Evolutionary conservation across 176 grass and related monocot genomes (phyloP).

Genomic region (Triticum aestivum): DNA sequence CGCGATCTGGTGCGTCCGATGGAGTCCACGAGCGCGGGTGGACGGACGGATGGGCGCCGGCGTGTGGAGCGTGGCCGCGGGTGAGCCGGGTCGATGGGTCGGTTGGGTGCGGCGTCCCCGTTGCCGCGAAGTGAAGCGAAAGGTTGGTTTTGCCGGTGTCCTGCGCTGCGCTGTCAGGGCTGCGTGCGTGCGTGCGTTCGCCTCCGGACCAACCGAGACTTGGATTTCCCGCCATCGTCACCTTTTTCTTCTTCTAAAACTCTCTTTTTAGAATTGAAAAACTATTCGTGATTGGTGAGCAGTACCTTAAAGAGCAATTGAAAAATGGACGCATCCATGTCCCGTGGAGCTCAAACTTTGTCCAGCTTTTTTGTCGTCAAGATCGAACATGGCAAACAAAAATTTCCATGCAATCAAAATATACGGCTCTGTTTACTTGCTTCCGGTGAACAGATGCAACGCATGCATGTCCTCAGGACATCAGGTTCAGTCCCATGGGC

Average conservation of each 20-base stretch:
- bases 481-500: background rate
- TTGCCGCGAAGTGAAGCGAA: slow-evolving; percentile 97
- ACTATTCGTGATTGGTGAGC: background rate
- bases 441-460: background rate
- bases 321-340: background rate
- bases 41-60: background rate
- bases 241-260: background rate
- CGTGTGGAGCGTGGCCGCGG: slow-evolving; percentile 35
- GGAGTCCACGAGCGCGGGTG: background rate
- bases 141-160: background rate
- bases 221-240: slow-evolving; percentile 53
- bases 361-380: background rate
- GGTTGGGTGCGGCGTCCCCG: slow-evolving; percentile 94
- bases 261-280: background rate
- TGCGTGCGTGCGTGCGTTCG: slow-evolving; percentile 35
- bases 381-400: background rate
- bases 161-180: background rate
- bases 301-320: background rate
- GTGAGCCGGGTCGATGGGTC: slow-evolving; percentile 23
- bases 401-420: too few relatives aligned
- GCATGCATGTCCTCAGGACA: background rate
- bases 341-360: background rate
- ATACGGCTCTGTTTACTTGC: background rate
- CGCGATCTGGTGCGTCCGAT: slow-evolving; percentile 33
- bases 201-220: slow-evolving; percentile 41